Evolutionary conservation across 2,329 filamentous ascomycete genomes (phyloP), one percentile per base, ranked within the genome.

Genomic region (Botrytis fragariae): DNA sequence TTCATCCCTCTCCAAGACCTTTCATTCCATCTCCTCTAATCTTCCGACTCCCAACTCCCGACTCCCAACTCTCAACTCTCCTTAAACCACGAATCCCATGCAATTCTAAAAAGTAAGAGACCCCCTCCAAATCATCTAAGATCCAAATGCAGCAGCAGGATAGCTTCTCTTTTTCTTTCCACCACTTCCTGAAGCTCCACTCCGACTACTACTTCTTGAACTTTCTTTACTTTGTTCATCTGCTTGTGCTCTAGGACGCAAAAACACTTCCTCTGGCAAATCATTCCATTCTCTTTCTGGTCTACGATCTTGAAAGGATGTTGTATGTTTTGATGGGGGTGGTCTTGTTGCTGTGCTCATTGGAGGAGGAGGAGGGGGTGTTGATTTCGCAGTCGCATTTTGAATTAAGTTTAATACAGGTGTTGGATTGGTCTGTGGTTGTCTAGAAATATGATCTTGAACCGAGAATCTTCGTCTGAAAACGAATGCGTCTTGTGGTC

Each of bases 251-350:
- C 18, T 86, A 81, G 74, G 44, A 25, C 62, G 73, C 16, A 73
- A 60, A 2, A 81, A 62, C 3, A 91, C 90, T 69, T 91, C 89
- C 16, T 84, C 83, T 0, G 89, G 89, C 16, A 91, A 78, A 78
- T 91, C 89, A 81, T 91, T 91, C 89, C 89, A 91, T 79, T 91
- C 89, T 44, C 82, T 88, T 32, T 87, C 86, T 4, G 89, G 86
- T 10, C 89, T 84, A 76, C 84, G 81, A 74, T 88, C 90, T 80
- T 91, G 89, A 79, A 86, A 91, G 1, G 88, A 90, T 3, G 72
- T n/a, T 48, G 73, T 51, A 12, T 73, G 70, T 35, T 70, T 44
- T n/a, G 62, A n/a, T 44, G 9, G 45, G 18, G 48, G 64, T 32
- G 64, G 45, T 54, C 64, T 68, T n/a, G 29, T 44, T 18, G 44